phyloP scores from a whole-genome alignment of 352 stramenopile species.

The Phytophthora megakarya region DNA sequence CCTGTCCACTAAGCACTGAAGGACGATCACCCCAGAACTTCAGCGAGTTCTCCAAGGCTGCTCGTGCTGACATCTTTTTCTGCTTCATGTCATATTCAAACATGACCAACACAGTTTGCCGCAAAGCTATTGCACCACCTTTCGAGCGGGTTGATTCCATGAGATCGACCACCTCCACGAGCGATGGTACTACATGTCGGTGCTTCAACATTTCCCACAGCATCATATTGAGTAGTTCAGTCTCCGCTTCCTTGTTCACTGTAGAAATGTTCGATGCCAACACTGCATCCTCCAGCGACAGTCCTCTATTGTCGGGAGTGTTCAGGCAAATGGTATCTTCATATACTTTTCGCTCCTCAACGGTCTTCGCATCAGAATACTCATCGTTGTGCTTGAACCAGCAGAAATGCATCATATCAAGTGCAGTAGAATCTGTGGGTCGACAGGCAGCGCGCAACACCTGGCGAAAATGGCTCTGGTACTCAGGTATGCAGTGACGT shows the following conservation, averaged over 20 bases:
- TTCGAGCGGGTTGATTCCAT: constrained; percentile 44
- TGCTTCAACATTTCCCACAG: constrained; percentile 62
- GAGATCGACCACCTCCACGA: constrained; percentile 44
- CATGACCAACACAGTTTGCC: constrained; percentile 36
- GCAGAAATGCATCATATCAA: constrained; percentile 52
- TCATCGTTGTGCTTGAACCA: constrained; percentile 25
- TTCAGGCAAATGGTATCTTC: constrained; percentile 26
- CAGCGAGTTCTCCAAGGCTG: constrained; percentile 38
- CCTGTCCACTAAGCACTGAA: constrained; percentile 42
- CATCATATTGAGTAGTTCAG: constrained; percentile 49
- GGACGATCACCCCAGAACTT: constrained; percentile 41
- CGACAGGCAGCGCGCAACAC: constrained; percentile 44
- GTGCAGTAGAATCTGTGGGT: constrained; percentile 32
- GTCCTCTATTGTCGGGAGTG: constrained; percentile 9
- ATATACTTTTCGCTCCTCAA: constrained; percentile 30
- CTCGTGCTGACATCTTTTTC: constrained; percentile 26
- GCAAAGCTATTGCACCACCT: constrained; percentile 40
- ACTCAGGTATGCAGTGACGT: constrained; percentile 40
- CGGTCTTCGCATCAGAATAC: constrained; percentile 18
- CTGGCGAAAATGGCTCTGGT: constrained; percentile 47
- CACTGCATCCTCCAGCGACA: constrained; percentile 13
- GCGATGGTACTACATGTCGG: constrained; percentile 31
- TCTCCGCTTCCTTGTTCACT: constrained; percentile 32
- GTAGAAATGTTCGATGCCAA: constrained; percentile 12
- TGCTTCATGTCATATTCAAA: constrained; percentile 38